A percentile compares a stretch with the other conserved stretches of the same genome.
phyloP scores from a whole-genome alignment of 768 basidiomycete genomes.

The Termitomyces sp. region DNA sequence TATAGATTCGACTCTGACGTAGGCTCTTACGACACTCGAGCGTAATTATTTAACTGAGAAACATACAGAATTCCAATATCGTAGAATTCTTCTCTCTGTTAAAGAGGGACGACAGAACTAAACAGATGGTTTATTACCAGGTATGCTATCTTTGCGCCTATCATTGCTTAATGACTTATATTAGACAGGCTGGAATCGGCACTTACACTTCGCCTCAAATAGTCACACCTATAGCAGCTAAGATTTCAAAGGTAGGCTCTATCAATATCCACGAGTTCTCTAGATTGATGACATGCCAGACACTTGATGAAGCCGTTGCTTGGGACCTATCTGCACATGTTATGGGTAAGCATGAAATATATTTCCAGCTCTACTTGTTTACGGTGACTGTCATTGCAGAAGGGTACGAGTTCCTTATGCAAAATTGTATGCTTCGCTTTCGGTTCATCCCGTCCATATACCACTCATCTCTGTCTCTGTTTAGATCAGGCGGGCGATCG shows the following conservation, averaged over 20 bases:
- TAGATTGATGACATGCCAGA: slow-evolving; percentile 12
- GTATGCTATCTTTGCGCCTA: slow-evolving; percentile 5
- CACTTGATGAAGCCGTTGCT: slow-evolving; percentile 37
- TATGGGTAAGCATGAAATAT: slow-evolving; percentile 24
- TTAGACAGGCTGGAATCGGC: slow-evolving; percentile 44
- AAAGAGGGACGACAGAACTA: slow-evolving; percentile 27
- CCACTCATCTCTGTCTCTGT: neutral
- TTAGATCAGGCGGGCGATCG: slow-evolving; percentile 42
- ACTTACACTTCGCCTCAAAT: slow-evolving; percentile 50
- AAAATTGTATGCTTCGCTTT: slow-evolving; percentile 34
- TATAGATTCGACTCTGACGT: slow-evolving; percentile 21
- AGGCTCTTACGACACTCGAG: neutral
- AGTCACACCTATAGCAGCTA: slow-evolving; percentile 40
- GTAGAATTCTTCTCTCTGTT: slow-evolving; percentile 30
- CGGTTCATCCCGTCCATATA: neutral
- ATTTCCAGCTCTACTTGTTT: neutral
- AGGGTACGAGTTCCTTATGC: slow-evolving; percentile 58
- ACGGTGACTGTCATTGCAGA: slow-evolving; percentile 17
- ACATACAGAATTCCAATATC: slow-evolving; percentile 31
- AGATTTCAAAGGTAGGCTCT: slow-evolving; percentile 18
- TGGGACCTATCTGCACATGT: slow-evolving; percentile 48
- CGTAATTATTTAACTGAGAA: neutral
- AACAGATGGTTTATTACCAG: slow-evolving; percentile 41
- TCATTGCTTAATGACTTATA: neutral
- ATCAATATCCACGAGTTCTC: too few species aligned